Evolutionary conservation across 129 eudicot genomes (phyloP), one percentile per base, ranked within the genome.

Genomic region (Lactuca saligna): DNA sequence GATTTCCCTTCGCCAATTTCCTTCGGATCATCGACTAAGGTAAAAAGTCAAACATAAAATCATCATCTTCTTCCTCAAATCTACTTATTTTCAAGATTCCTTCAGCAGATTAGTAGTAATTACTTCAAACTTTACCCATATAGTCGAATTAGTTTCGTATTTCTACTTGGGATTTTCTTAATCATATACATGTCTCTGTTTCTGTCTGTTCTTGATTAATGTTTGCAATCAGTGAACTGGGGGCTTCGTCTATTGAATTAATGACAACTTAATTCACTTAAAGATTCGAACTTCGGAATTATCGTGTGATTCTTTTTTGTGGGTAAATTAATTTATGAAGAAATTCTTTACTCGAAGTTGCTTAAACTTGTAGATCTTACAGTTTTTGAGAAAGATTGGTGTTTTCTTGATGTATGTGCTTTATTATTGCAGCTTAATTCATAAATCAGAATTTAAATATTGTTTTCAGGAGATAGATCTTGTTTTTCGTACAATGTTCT

Each of bases 241-340:
- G 62, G 6, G 8, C 31, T 67, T 68, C 14, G 53, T 49, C 33
- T 37, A 9, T 75, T 68, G 63, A 60, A 68, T 39, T 76, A 32
- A 31, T 76, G 29, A 11, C 57, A 53, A 41, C 75, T 75, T 12
- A 48, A 15, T 58, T 66, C 61, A 58, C 73, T 58, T 59, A 60
- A 67, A 67, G 57, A 68, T 67, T 75, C 32, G 8, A 76, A 76
- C 80, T 68, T 68, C 69, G 38, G 14, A 14, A 66, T 58, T 69
- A 58, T 14, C 3, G 55, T 10, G 7, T 57, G 62, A 17, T 67
- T 67, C 6, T 60, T 58, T 58, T 39, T 14, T 68, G 32, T 68
- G 80, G 70, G 70, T 68, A 66, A 57, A 10, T 7, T 8, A 46
- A 33, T 32, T 64, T 74, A 74, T 74, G 59, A 15, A n/a, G 17